A percentile compares a stretch with the other conserved stretches of the same genome.
These are phyloP conservation scores for Neurospora hispaniola DNA, from an alignment of 495 filamentous ascomycete genomes.

Conservation along the genomic window DNA sequence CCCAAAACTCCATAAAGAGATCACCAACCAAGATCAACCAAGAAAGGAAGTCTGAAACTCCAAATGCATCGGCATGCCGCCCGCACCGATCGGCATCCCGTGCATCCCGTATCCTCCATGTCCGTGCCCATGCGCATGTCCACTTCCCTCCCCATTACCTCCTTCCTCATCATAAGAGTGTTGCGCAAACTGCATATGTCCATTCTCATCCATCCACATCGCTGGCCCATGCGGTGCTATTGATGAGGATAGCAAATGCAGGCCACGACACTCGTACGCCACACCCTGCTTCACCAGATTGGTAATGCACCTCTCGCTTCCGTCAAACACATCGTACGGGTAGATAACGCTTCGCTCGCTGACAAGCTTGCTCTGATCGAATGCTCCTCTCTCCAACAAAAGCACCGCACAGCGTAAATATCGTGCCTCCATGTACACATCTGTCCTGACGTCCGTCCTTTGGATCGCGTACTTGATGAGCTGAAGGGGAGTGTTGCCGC, in stretches of 20 bases:
- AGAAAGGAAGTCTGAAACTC: slow-evolving; percentile 20
- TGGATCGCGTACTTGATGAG: slow-evolving; percentile 27
- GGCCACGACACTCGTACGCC: slow-evolving; percentile 17
- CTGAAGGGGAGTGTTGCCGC: slow-evolving; percentile 26
- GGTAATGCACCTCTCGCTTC: slow-evolving; percentile 19
- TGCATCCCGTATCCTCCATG: neutral
- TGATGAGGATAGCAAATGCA: slow-evolving; percentile 19
- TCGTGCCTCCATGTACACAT: slow-evolving; percentile 26
- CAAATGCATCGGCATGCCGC: slow-evolving; percentile 10
- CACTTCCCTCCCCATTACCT: neutral
- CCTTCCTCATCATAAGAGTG: slow-evolving; percentile 1
- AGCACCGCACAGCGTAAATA: slow-evolving; percentile 25
- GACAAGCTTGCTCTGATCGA: slow-evolving; percentile 27
- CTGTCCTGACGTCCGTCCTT: slow-evolving; percentile 23
- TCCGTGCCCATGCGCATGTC: neutral
- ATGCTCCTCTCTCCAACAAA: slow-evolving; percentile 20
- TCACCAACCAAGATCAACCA: neutral
- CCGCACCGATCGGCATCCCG: slow-evolving; percentile 3
- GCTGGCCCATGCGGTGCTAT: slow-evolving; percentile 11
- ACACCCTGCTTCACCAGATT: slow-evolving; percentile 22
- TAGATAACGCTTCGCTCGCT: slow-evolving; percentile 20
- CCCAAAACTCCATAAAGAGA: neutral
- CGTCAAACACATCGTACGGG: slow-evolving; percentile 23
- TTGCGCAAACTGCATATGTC: neutral
- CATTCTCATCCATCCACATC: slow-evolving; percentile 1